A percentile compares a stretch with the other conserved stretches of the same genome.
phyloP scores from a whole-genome alignment of 768 basidiomycete genomes.

The Mycena latifolia region DNA sequence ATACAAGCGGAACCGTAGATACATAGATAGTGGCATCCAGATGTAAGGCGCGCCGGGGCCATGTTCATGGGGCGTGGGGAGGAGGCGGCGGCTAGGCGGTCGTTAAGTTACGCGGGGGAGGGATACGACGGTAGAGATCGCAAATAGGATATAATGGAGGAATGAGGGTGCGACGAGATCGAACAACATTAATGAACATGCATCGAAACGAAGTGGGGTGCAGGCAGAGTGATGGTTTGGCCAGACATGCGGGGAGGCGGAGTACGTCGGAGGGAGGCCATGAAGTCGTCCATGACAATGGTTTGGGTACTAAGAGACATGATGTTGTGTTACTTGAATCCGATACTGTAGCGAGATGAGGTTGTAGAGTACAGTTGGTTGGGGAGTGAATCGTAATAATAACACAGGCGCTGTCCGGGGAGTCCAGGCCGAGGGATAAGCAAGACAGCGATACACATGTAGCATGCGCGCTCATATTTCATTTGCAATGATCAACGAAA shows the following conservation, averaged over 20 bases:
- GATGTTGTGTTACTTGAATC: conserved; percentile 33
- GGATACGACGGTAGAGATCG: background rate
- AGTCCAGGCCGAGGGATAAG: conserved; percentile 37
- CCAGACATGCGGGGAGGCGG: background rate
- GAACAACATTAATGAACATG: conserved; percentile 2
- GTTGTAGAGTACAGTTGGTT: conserved; percentile 38
- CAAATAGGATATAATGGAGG: conserved; percentile 12
- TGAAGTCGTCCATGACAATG: conserved; percentile 30
- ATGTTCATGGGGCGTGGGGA: background rate
- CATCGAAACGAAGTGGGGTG: conserved; percentile 8
- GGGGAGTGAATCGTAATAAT: conserved; percentile 39
- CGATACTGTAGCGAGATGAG: conserved; percentile 36
- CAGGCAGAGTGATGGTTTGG: background rate
- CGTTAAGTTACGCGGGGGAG: conserved; percentile 5
- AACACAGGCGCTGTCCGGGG: conserved; percentile 42
- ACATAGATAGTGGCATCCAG: conserved; percentile 32
- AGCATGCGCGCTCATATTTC: conserved; percentile 64
- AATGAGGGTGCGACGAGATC: background rate
- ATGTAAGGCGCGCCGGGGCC: conserved; percentile 10
- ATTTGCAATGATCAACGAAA: conserved; percentile 73
- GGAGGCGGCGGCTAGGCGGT: conserved; percentile 10
- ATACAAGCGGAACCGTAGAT: conserved; percentile 35
- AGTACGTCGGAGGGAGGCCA: conserved; percentile 3
- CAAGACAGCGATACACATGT: conserved; percentile 43
- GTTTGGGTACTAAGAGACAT: conserved; percentile 33